Conservation (phyloP, 208 protist genomes). For the Crithidia sp. region DNA sequence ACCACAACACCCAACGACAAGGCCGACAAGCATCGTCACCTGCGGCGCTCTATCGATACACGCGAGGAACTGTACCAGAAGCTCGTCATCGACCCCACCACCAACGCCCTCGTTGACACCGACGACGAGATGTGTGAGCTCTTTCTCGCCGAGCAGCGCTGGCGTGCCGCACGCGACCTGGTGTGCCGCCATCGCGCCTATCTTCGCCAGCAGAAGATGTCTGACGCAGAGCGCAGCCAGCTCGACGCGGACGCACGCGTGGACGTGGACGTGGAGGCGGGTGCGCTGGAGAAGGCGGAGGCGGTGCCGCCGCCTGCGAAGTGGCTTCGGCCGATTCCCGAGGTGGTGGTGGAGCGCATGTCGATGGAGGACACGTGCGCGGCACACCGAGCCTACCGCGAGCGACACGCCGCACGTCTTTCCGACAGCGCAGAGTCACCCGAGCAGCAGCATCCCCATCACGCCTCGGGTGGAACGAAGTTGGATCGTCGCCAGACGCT, state of each 20-base stretch:
- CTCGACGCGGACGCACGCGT: background rate
- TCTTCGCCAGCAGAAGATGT: constrained; percentile 3
- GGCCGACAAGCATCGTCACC: background rate
- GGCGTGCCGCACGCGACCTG: constrained; percentile 29
- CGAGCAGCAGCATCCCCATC: background rate
- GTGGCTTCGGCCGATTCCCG: constrained; percentile 22
- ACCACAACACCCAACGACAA: background rate
- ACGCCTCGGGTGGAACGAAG: background rate
- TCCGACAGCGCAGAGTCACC: background rate
- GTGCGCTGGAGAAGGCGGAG: constrained; percentile 17
- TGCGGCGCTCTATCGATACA: constrained; percentile 13
- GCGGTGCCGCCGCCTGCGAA: constrained; percentile 15
- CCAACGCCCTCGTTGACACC: constrained; percentile 32
- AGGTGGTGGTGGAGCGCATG: constrained; percentile 25
- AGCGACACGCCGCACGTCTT: background rate
- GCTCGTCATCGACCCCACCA: constrained; percentile 25
- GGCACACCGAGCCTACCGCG: constrained; percentile 15
- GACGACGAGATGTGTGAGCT: constrained; percentile 40
- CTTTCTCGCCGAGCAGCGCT: constrained; percentile 26
- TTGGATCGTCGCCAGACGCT: background rate
- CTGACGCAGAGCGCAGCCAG: background rate
- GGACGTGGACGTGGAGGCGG: background rate
- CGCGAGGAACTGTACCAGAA: constrained; percentile 27
- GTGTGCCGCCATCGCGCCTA: constrained; percentile 14
- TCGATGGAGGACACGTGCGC: constrained; percentile 18